Evolutionary conservation across 495 filamentous ascomycete species (phyloP).

Genomic region (Tuber magnatum): DNA sequence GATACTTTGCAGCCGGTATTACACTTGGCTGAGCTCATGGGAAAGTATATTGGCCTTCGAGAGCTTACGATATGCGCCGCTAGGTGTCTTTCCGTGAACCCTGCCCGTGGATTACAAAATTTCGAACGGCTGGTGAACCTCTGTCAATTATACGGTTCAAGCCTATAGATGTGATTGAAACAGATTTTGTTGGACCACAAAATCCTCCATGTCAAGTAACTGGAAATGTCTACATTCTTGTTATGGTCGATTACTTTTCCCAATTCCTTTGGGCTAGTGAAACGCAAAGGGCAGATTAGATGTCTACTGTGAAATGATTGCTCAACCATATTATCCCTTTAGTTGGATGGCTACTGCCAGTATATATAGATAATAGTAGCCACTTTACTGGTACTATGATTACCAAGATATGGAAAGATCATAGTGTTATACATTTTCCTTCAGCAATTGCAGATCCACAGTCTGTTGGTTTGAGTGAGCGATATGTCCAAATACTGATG

Average conservation of each 20-base stretch:
- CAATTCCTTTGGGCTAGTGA: not conserved
- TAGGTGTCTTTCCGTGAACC: not conserved
- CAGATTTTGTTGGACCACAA: no score
- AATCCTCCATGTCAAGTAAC: no score
- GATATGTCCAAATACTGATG: no score
- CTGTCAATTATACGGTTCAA: not conserved
- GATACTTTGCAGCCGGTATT: no score
- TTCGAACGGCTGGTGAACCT: not conserved
- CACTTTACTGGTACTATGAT: not conserved
- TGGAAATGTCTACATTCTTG: no score
- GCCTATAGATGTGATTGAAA: no score
- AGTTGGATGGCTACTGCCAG: not conserved
- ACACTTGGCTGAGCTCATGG: not conserved
- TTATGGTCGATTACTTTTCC: no score
- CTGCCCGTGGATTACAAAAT: not conserved
- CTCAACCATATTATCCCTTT: not conserved
- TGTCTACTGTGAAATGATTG: not conserved
- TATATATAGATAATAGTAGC: not conserved
- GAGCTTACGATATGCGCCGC: not conserved
- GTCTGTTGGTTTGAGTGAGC: no score
- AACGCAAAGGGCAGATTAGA: not conserved
- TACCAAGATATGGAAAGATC: no score
- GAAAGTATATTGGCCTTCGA: not conserved
- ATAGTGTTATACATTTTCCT: no score
- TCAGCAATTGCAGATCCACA: no score